Conservation (phyloP, 768 basidiomycete species). For the Tulasnella sp. region DNA sequence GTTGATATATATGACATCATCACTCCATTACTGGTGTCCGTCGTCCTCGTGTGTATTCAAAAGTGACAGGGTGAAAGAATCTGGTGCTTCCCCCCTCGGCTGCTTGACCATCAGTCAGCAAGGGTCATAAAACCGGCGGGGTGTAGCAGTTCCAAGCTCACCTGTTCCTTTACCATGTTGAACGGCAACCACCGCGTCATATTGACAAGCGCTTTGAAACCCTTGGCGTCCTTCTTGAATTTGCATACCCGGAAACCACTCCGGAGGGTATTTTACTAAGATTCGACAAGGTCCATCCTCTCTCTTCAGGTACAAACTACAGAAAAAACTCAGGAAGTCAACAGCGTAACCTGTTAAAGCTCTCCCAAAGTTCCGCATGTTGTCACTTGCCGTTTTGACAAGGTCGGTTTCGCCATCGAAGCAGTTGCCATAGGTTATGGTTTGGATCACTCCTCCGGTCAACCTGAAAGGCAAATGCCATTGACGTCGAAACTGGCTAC, state of each 20-base stretch:
- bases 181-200: too few relatives aligned
- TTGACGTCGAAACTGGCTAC: background rate
- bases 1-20: too few relatives aligned
- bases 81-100: too few relatives aligned
- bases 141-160: too few relatives aligned
- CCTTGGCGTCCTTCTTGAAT: conserved; percentile 16
- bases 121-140: too few relatives aligned
- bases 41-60: too few relatives aligned
- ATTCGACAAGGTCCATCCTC: background rate
- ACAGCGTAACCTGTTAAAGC: conserved; percentile 15
- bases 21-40: too few relatives aligned
- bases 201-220: background rate
- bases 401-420: conserved; percentile 27
- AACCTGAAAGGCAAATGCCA: conserved; percentile 22
- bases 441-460: conserved; percentile 26
- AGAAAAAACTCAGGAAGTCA: conserved; percentile 16
- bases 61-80: too few relatives aligned
- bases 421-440: conserved; percentile 28
- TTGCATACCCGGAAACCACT: conserved; percentile 21
- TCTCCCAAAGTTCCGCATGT: background rate
- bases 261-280: conserved; percentile 16
- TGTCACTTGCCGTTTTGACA: background rate
- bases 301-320: background rate
- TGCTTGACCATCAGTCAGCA: too few relatives aligned
- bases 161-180: too few relatives aligned